Evolutionary conservation across 2,329 filamentous ascomycete genomes (phyloP).

Genomic region (Ophioceras dolichostomum): DNA sequence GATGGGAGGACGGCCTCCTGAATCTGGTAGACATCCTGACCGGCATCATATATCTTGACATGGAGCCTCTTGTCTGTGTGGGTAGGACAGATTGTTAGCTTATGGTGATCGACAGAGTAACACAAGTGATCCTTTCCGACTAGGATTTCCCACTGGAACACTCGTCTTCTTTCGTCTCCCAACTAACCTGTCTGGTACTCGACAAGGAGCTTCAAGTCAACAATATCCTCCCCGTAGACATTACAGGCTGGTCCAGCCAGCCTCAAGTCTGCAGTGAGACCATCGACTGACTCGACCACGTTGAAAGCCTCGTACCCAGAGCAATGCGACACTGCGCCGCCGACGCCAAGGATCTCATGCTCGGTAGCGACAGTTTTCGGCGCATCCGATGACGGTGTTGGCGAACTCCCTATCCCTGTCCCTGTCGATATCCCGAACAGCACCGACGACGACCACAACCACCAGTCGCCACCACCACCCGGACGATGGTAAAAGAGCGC

Average conservation of each 20-base stretch:
- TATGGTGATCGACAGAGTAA: background rate
- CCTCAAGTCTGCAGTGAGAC: slow-evolving; percentile 56
- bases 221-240: slow-evolving; percentile 65
- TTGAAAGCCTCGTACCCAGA: slow-evolving; percentile 58
- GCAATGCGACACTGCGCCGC: slow-evolving; percentile 33
- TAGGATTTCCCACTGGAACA: no score
- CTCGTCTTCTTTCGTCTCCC: no score
- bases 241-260: slow-evolving; percentile 64
- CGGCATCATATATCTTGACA: slow-evolving; percentile 44
- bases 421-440: no score
- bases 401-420: no score
- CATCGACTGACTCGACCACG: slow-evolving; percentile 35
- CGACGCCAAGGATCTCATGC: no score
- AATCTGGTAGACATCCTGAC: slow-evolving; percentile 2
- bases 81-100: background rate
- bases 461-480: no score
- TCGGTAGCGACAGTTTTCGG: no score
- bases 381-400: no score
- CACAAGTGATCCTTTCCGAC: no score
- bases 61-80: slow-evolving; percentile 43
- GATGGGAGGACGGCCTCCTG: slow-evolving; percentile 2
- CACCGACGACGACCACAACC: no score
- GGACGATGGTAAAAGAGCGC: no score
- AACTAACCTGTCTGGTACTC: slow-evolving; percentile 47
- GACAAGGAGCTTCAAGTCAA: slow-evolving; percentile 52